These are phyloP conservation scores for Euphorbia lathyris DNA, from an alignment of 345 rosid genomes.

Conservation along the genomic window DNA sequence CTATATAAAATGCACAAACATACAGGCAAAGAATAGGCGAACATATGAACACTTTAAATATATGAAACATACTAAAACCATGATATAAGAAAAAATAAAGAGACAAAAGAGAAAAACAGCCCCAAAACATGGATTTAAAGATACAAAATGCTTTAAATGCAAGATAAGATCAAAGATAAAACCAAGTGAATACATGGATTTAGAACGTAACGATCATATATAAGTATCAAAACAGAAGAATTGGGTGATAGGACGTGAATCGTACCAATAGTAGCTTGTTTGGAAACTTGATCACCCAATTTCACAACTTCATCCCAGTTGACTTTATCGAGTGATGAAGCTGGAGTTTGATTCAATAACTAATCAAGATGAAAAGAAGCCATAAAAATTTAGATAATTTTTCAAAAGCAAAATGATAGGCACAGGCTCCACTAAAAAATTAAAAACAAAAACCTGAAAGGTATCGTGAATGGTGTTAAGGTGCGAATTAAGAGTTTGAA, in stretches of 20 bases:
- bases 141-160: neutral
- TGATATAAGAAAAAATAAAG: too few relatives aligned
- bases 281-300: slow-evolving; percentile 76
- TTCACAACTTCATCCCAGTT: slow-evolving; percentile 70
- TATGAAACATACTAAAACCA: too few relatives aligned
- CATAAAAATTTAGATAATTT: neutral
- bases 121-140: neutral
- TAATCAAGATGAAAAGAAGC: slow-evolving; percentile 13
- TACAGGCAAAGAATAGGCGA: neutral
- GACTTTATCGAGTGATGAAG: slow-evolving; percentile 46
- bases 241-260: too few relatives aligned
- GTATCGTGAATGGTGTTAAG: slow-evolving; percentile 71
- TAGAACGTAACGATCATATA: neutral
- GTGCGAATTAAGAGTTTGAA: slow-evolving; percentile 42
- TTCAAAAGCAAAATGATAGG: too few relatives aligned
- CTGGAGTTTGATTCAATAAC: slow-evolving; percentile 53
- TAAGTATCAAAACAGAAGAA: too few relatives aligned
- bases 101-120: too few relatives aligned
- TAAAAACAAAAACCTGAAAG: slow-evolving; percentile 48
- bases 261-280: slow-evolving; percentile 81
- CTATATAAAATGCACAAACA: neutral
- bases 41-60: neutral
- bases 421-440: neutral
- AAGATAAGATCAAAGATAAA: too few relatives aligned
- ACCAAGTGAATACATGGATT: neutral